phyloP scores from a whole-genome alignment of 2,329 filamentous ascomycete genomes.

The Sordariomycetes sp. region DNA sequence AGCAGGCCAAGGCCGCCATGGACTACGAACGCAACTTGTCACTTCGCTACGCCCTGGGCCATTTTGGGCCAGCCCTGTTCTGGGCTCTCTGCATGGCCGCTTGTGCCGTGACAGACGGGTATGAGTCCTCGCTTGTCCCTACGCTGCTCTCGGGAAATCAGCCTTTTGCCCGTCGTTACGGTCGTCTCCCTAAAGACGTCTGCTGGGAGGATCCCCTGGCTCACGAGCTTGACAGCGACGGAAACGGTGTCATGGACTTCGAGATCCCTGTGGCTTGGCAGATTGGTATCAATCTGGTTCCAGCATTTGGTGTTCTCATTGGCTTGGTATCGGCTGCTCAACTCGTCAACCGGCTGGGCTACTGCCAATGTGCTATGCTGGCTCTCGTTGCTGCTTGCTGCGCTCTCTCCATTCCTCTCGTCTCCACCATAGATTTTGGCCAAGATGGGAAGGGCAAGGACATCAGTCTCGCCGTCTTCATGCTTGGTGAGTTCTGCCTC shows the following conservation, averaged over 20 bases:
- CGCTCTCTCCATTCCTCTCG: background rate
- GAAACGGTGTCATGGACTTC: background rate
- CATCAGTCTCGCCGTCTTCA: too few relatives aligned
- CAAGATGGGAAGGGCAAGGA: too few relatives aligned
- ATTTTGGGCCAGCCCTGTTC: conserved; percentile 8
- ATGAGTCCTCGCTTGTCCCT: conserved; percentile 15
- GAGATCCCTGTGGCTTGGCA: conserved; percentile 6
- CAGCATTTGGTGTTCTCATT: conserved; percentile 7
- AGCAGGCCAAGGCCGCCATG: conserved; percentile 6
- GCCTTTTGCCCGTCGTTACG: conserved; percentile 6
- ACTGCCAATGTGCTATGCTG: conserved; percentile 1
- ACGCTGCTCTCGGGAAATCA: conserved; percentile 9
- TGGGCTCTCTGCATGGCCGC: conserved; percentile 11
- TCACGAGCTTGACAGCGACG: background rate
- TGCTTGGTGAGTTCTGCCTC: conserved; percentile 19
- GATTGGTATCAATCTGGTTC: conserved; percentile 7
- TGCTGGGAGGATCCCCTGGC: background rate
- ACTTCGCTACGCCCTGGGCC: conserved; percentile 6
- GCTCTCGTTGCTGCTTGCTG: background rate
- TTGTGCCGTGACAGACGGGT: conserved; percentile 26
- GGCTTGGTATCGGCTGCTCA: conserved; percentile 8
- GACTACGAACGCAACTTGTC: conserved; percentile 9
- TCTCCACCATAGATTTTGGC: too few relatives aligned
- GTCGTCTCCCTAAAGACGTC: background rate
- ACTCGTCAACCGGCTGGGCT: conserved; percentile 6